Evolutionary conservation across 441 rosid species (phyloP), one percentile per base, ranked within the genome.

Genomic region (Gossypium trilobum): DNA sequence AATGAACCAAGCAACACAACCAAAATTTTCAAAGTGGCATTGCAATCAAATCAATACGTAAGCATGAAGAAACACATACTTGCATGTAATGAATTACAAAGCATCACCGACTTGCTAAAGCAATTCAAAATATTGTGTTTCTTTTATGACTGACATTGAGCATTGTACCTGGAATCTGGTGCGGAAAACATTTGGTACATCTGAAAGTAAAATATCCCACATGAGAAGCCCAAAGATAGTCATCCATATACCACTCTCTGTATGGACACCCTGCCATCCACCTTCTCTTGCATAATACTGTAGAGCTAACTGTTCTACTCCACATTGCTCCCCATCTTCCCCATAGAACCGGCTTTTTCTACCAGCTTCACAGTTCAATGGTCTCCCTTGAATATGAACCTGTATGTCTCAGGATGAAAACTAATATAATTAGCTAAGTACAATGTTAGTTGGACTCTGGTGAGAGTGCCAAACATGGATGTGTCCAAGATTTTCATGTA

Each of bases 261-360:
- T 78, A 74, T 91, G 94, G 72, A 89, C 82, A 71, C 98, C 98
- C 64, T 79, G 80, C 97, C 97, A 94, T 76, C 84, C 87, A 61
- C 98, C 96, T 31, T 85, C 91, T 36, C 85, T 87, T 73, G 85
- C 89, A 83, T 91, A 94, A 81, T 88, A 86, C 76, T 91, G 92
- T 84, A 94, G 83, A 51, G 97, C 97, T 17, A 94, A 96, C 87
- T 90, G 89, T 83, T 94, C 98, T 0, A 94, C 97, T 78, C 97
- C 97, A 73, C 96, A 91, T 69, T 89, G 95, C 71, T 89, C 89
- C 33, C 93, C 97, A 59, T 90, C 95, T 77, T 89, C 91, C 72
- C 96, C 98, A 81, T 89, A 87, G 78, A 90, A 94, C 80, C 92
- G 82, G 82, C 84, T 94, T 78, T 87, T 91, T 81, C 78, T 76